phyloP scores from a whole-genome alignment of 345 rosid genomes.

The Corymbia maculata region DNA sequence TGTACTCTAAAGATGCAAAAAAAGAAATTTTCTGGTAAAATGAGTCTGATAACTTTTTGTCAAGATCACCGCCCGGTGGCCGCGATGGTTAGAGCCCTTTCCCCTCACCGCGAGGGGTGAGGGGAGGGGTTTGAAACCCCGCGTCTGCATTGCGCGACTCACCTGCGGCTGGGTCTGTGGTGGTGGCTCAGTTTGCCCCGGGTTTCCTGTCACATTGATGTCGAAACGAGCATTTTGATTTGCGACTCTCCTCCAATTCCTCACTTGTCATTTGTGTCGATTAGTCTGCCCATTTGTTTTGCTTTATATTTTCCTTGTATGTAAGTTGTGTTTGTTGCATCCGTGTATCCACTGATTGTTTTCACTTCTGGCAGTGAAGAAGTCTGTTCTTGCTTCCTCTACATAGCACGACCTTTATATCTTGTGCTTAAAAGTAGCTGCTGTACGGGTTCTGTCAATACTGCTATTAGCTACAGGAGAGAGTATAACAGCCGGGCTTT shows the following conservation, averaged over 20 bases:
- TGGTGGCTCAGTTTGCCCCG: no score
- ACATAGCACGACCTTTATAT: not conserved
- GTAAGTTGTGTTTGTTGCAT: not conserved
- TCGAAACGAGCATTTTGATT: not conserved
- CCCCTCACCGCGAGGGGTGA: no score
- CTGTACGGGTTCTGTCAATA: not conserved
- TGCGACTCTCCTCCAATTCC: not conserved
- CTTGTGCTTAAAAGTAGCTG: not conserved
- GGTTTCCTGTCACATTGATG: not conserved
- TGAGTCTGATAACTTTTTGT: no score
- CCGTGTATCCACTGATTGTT: not conserved
- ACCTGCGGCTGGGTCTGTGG: no score
- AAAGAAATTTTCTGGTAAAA: no score
- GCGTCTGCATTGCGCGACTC: no score
- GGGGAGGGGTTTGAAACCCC: no score
- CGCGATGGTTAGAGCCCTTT: no score
- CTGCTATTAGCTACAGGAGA: not conserved
- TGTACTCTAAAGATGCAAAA: not conserved
- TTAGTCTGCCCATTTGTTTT: not conserved
- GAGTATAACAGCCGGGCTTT: not conserved
- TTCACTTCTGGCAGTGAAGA: conserved; percentile 8
- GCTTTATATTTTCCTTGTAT: not conserved
- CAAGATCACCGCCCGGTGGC: no score
- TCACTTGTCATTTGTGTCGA: not conserved
- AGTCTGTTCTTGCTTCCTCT: not conserved